phyloP scores from a whole-genome alignment of 306 rosid species.

The Cucurbita maxima region DNA sequence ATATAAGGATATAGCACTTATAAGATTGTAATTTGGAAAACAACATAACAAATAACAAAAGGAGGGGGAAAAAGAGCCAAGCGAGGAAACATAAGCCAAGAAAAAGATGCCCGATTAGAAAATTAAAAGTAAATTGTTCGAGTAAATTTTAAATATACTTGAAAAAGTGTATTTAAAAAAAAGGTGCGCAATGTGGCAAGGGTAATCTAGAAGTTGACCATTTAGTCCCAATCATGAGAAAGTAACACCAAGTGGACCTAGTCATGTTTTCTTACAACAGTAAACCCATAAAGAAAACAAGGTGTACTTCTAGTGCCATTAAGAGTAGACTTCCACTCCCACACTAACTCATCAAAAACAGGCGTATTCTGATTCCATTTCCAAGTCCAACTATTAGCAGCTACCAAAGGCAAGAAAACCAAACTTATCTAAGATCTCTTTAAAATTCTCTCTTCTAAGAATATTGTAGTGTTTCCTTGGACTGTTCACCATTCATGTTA shows the following conservation, averaged over 20 bases:
- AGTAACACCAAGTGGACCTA: neutral
- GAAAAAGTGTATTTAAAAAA: neutral
- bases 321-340: neutral
- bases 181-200: neutral
- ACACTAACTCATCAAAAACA: neutral
- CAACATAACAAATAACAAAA: neutral
- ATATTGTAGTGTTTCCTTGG: neutral
- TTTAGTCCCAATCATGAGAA: neutral
- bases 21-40: neutral
- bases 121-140: neutral
- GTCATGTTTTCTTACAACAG: neutral
- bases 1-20: neutral
- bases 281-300: neutral
- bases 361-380: neutral
- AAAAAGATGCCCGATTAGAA: neutral
- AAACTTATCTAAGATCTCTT: neutral
- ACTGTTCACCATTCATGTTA: neutral
- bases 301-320: neutral
- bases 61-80: neutral
- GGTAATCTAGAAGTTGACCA: neutral
- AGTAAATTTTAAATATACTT: no score
- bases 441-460: neutral
- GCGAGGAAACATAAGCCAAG: neutral
- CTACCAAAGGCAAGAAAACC: neutral
- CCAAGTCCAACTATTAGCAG: neutral